Percentiles rank a stretch among this genome's conserved stretches.
Conservation (phyloP, 352 stramenopile genomes). For the Phytophthora idaei region DNA sequence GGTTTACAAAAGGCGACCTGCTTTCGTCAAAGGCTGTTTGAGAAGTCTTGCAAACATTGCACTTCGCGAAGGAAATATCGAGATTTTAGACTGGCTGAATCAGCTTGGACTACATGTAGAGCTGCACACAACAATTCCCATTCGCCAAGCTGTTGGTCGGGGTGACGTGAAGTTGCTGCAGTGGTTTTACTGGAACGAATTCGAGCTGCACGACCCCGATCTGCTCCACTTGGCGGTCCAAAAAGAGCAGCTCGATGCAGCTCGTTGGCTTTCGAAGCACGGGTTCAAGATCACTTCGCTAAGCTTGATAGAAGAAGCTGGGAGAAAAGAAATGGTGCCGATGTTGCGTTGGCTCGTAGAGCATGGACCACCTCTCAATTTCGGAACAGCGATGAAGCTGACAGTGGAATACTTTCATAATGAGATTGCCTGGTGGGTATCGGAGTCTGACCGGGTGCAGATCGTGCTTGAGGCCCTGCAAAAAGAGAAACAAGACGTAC, state of each 20-base stretch:
- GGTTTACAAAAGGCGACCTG: not conserved
- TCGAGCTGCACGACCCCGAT: conserved; percentile 3
- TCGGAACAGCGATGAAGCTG: not conserved
- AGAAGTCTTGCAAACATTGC: not conserved
- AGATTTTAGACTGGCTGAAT: conserved; percentile 7
- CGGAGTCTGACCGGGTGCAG: not conserved
- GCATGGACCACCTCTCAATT: not conserved
- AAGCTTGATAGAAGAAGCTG: not conserved
- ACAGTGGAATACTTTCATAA: not conserved
- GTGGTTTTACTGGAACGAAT: conserved; percentile 5
- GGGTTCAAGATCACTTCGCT: not conserved
- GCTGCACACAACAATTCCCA: not conserved
- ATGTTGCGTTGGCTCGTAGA: conserved; percentile 5
- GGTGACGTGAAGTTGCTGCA: conserved; percentile 10
- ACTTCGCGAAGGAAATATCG: not conserved
- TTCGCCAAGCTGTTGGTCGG: not conserved
- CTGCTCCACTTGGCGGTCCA: conserved; percentile 2
- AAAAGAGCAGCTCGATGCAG: not conserved
- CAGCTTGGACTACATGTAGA: not conserved
- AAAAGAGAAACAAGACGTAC: too few relatives aligned
- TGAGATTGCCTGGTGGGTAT: conserved; percentile 3
- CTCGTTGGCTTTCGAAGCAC: conserved; percentile 6
- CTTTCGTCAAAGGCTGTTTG: conserved; percentile 3
- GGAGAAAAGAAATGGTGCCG: not conserved
- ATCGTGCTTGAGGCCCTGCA: too few relatives aligned